These are phyloP conservation scores for Paraphoma sp. DNA, from an alignment of 2,329 filamentous ascomycete genomes.

Conservation along the genomic window DNA sequence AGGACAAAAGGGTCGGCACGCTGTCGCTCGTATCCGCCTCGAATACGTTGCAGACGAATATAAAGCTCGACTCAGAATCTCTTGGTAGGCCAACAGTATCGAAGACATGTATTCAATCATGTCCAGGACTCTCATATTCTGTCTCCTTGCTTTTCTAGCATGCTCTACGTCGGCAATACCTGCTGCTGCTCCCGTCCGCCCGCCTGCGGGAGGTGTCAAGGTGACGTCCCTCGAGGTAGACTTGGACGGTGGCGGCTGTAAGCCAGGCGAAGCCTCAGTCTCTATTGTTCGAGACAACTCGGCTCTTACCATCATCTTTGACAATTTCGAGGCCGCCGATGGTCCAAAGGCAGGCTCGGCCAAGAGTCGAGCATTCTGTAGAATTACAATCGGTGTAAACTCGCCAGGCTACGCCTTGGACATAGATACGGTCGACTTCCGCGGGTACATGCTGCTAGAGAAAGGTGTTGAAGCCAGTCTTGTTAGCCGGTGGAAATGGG, in stretches of 20 bases:
- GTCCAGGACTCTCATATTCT: too few relatives aligned
- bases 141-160: neutral
- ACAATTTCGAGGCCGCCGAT: slow-evolving; percentile 33
- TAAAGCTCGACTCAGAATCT: too few relatives aligned
- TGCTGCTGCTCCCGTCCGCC: slow-evolving; percentile 8
- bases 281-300: slow-evolving; percentile 29
- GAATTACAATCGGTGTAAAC: slow-evolving; percentile 26
- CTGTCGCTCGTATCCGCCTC: too few relatives aligned
- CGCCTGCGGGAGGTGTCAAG: slow-evolving; percentile 17
- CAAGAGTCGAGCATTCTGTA: slow-evolving; percentile 32
- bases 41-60: too few relatives aligned
- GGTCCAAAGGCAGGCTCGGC: slow-evolving; percentile 24
- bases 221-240: slow-evolving; percentile 24
- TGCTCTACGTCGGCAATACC: neutral
- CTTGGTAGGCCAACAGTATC: too few relatives aligned
- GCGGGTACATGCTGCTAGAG: slow-evolving; percentile 16
- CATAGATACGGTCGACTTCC: slow-evolving; percentile 25
- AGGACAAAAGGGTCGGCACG: too few relatives aligned
- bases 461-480: slow-evolving; percentile 28
- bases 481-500: slow-evolving; percentile 39
- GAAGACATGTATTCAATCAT: too few relatives aligned
- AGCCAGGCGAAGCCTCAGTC: slow-evolving; percentile 25
- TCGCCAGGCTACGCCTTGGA: slow-evolving; percentile 28
- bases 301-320: slow-evolving; percentile 32
- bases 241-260: slow-evolving; percentile 32